Evolutionary conservation across 2,329 filamentous ascomycete species (phyloP).

Genomic region (Pseudodiploospora longispora): DNA sequence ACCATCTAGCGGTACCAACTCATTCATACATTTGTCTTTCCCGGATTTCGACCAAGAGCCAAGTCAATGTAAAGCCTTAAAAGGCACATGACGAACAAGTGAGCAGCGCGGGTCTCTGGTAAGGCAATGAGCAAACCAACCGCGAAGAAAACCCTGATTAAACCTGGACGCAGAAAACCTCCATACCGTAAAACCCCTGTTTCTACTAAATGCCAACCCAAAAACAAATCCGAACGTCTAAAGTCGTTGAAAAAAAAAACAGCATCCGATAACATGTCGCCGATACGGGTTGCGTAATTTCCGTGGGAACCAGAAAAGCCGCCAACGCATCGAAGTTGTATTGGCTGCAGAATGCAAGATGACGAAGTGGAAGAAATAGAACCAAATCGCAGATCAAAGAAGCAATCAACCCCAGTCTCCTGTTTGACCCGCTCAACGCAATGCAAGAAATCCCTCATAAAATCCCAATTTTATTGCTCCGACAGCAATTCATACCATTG

Average conservation of each 20-base stretch:
- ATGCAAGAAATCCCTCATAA: conserved; percentile 30
- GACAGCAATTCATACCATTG: conserved; percentile 14
- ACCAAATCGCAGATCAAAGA: conserved; percentile 9
- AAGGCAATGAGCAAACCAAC: background rate
- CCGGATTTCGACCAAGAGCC: too few species aligned
- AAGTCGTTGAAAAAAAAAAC: conserved; percentile 10
- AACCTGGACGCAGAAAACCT: conserved; percentile 12
- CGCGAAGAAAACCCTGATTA: conserved; percentile 12
- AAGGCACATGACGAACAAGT: conserved; percentile 2
- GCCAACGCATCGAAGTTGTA: background rate
- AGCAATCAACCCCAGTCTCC: conserved; percentile 9
- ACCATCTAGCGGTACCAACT: background rate
- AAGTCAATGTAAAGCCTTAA: background rate
- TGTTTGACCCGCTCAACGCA: conserved; percentile 28
- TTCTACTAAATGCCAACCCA: conserved; percentile 13
- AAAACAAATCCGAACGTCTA: conserved; percentile 10
- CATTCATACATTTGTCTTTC: too few species aligned
- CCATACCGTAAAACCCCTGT: conserved; percentile 3
- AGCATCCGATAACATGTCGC: conserved; percentile 5
- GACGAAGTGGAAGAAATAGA: conserved; percentile 8
- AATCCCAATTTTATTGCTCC: conserved; percentile 20
- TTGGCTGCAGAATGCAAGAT: conserved; percentile 8
- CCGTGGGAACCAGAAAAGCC: background rate
- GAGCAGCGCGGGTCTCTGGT: background rate
- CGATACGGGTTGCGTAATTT: background rate